Evolutionary conservation across 257 asterid species (phyloP), one percentile per base, ranked within the genome.

Genomic region (Scutellaria barbata): DNA sequence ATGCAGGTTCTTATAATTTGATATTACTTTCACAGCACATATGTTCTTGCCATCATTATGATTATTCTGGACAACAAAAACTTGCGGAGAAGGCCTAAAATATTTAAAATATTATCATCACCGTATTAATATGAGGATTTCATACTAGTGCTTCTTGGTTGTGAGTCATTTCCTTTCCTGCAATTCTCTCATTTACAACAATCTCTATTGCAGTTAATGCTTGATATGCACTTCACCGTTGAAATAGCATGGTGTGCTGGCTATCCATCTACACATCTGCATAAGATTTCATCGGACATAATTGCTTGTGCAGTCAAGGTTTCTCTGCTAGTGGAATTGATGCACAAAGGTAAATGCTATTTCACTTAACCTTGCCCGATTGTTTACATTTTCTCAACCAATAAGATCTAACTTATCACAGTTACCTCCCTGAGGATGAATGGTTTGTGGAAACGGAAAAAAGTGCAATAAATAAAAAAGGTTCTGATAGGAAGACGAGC

Each of bases 401-500:
- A 71, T 39, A 5, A 30, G 17, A 46, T 61, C 56, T 22, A 74
- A 39, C 56, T 72, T 64, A 66, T 62, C 12, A 1, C 81, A 89
- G 97, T 80, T 83, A 90, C 42, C 90, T 95, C 40, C 96, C 96
- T 0, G 98, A 95, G 85, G 98, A 95, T 33, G 98, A 88, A 71
- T 88, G 98, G 98, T 95, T 92, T 64, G 95, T 87, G n/a, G 98
- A 95, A 77, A 89, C 98, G 41, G 99, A 95, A 1, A 92, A 92
- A 81, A 91, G 96, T 0, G 95, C 99, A 20, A 95, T 95, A 61
- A 88, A 81, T 83, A n/a, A n/a, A n/a, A n/a, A 88, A 88, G 86
- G 96, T 95, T 81, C 87, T 95, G 65, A 81, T 80, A 71, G 95
- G 85, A 85, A 5, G 72, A 73, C 20, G 93, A 89, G n/a, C 96